Evolutionary conservation across 2,329 filamentous ascomycete species (phyloP), one percentile per base, ranked within the genome.

Genomic region (Sclerotiophoma versabilis): DNA sequence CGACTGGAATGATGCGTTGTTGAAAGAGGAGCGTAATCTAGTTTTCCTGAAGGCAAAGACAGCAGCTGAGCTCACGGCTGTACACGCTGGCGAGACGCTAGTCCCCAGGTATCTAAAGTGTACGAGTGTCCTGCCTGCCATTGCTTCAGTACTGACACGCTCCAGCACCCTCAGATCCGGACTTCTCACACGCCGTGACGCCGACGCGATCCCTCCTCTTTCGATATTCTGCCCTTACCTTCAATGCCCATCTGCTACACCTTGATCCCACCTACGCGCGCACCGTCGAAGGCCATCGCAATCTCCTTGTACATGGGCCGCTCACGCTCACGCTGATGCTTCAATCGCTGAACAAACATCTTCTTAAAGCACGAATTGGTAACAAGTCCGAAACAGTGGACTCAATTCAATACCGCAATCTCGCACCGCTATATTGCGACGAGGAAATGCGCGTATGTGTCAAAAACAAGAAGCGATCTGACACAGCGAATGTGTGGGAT

Each of bases 231-330:
- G 92, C 92, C 15, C 60, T 84, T 27, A 93, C 90, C 2, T 93
- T 92, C 80, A 99, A 99, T 75, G 91, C 92, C 1, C 95, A 99
- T 75, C 81, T 84, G 14, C 97, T 99, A 64, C 95, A 99, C 76
- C 81, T 96, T 19, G 90, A 97, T 73, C 83, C 82, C 1, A 70
- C 81, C 36, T 96, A 91, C 75, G 87, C 87, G 45, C 82, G 83
- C 32, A 78, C 84, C 11, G 79, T 87, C 11, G 95, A 98, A 74
- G 90, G 90, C 10, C 87, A 96, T 71, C 82, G 82, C 5, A 84
- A 87, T 56, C 79, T 92, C 22, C 82, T 98, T 14, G 90, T 98
- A 49, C 95, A 98, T 68, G 95, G 95, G 0, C 93, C 95, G 0
- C 79, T 99, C 48, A 87, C 86, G 1, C 81, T 96, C 33, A 87